Evolutionary conservation across 228 moss, liverwort and hornwort genomes (phyloP), one percentile per base, ranked within the genome.

Genomic region (Sphagnum fallax): DNA sequence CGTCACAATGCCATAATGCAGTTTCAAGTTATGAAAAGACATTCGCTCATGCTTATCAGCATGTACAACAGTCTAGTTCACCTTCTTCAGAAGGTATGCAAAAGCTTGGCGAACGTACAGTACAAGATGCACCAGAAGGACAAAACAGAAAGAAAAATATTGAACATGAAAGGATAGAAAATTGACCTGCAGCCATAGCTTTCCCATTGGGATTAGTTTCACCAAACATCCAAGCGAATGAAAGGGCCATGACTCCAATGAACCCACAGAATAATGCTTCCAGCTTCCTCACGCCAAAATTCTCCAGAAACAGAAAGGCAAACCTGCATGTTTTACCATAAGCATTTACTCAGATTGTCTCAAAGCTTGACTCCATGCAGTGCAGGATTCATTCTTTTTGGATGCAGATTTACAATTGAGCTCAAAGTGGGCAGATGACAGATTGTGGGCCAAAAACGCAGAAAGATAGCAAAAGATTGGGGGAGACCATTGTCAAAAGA

Each of bases 141-240:
- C 32, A 32, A 32, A 32, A 32, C 2, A 32, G 32, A 32, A 32
- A 32, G 32, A 32, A 2, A 32, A 32, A 32, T n/a, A 48, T 67
- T 52, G 55, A 55, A 55, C 8, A 55, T 55, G 12, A 55, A 55
- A 55, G 12, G 55, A 53, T 32, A 8, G 49, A 4, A 50, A 64
- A 62, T 69, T 68, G 78, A 97, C 97, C 97, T 82, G 84, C 77
- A 52, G 73, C 78, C 76, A 93, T 93, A 51, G 89, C 82, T 69
- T 77, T 73, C 65, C 70, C 73, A 71, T 91, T 85, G 52, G 97
- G 97, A 70, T 78, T 71, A 47, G 97, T 90, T 78, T 85, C 65
- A 65, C 80, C 88, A 70, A 97, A 97, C 97, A 97, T 97, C 97
- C 97, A 93, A 52, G 90, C 93, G 76, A 97, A 97, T 66, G 97